Base-by-base conservation (phyloP, 1,284 basidiomycete species). In the Rhodotorula sp. region DNA sequence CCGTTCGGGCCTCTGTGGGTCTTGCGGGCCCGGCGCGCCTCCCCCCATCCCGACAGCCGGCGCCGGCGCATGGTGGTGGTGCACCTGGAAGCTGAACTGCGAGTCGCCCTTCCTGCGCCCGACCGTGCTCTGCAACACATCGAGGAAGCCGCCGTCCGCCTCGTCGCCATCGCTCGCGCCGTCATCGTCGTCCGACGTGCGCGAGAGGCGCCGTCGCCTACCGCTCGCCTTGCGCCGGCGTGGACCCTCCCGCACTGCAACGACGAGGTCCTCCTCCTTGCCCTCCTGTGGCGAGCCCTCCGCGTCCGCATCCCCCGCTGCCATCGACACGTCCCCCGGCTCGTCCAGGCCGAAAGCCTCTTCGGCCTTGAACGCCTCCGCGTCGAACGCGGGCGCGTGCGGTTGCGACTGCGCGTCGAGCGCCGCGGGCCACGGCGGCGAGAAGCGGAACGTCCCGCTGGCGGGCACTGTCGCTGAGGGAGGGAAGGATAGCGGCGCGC, bases 51-150 rank as follows among this genome's bases (percentile, higher is more conserved):
- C 50, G 15, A n/a, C 50, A 13, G 13, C 32, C 56, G 34, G 7
- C 19, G 46, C 13, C n/a, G 71, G 32, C 29, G 67, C 70, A 29
- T 76, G 75, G 44, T 76, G 75, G 59, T 76, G 75, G 21, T 76
- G 75, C 10, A 76, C 75, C 66, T 76, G 75, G 29, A 76, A 76
- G 67, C 69, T 76, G 67, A 76, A 76, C 59, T 72, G 70, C 29
- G 54, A 37, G 59, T 65, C 64, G 21, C 54, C 56, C 19, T 37
- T 60, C 29, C 61, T 7, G 25, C 61, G 27, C 13, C 62, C 64
- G 1, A 50, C 32, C 44, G 37, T 53, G 25, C n/a, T 60, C 63
- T 67, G 55, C 44, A 66, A 32, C 29, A 60, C 64, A 13, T 64
- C 63, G 2, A 72, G 25, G 37, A 67, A 67, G 3, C 73, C 70